These are phyloP conservation scores for Zarea fungicola DNA, from an alignment of 2,329 filamentous ascomycete genomes.

Conservation along the genomic window DNA sequence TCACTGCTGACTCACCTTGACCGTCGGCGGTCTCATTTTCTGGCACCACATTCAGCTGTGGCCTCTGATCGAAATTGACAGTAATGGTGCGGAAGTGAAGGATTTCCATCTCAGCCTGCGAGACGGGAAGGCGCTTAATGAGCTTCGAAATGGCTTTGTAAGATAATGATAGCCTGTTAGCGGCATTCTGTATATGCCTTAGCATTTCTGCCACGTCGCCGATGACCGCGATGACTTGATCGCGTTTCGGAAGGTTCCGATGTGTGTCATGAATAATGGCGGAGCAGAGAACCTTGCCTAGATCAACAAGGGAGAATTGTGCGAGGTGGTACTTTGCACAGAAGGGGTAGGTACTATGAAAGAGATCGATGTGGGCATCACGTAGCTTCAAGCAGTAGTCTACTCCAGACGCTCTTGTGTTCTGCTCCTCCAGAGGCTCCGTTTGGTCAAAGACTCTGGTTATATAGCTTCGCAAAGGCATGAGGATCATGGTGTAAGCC, in stretches of 20 bases:
- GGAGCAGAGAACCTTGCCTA: not conserved
- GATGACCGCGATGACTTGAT: not conserved
- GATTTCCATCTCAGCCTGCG: not conserved
- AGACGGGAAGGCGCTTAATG: not conserved
- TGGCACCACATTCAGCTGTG: not conserved
- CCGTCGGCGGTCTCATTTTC: not conserved
- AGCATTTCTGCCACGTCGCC: not conserved
- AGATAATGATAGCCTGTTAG: not conserved
- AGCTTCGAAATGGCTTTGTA: not conserved
- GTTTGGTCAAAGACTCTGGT: not conserved
- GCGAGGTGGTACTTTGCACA: slow-evolving; percentile 1
- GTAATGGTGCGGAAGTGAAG: not conserved
- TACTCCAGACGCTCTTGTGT: not conserved
- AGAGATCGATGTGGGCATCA: not conserved
- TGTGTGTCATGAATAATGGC: not conserved
- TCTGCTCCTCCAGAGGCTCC: not conserved
- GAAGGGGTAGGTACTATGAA: slow-evolving; percentile 2
- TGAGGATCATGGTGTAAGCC: not conserved
- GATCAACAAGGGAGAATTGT: slow-evolving; percentile 1
- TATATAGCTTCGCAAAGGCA: not conserved
- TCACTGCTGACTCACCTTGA: not conserved
- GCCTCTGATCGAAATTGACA: not conserved
- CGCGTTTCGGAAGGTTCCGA: not conserved
- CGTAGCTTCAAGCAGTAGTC: slow-evolving; percentile 3
- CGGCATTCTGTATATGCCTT: not conserved